Conservation (phyloP, 345 rosid genomes). For the Citrus hindsii region DNA sequence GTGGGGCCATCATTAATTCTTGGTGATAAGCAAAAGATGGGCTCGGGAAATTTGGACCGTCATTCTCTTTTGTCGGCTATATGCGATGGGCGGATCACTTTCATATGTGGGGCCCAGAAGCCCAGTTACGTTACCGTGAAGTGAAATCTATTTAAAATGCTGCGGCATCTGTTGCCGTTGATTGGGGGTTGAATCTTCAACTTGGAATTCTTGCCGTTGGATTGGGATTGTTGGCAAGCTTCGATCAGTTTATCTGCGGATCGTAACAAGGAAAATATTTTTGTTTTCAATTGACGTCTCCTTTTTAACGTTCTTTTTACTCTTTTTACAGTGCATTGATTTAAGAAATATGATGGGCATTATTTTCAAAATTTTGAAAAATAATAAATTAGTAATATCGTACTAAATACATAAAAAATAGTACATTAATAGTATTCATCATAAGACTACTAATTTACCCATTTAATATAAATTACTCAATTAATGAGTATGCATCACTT, state of each 20-base stretch:
- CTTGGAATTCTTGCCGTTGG: constrained; percentile 1
- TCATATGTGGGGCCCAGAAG: background rate
- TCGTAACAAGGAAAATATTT: background rate
- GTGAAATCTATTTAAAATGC: background rate
- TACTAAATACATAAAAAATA: no score
- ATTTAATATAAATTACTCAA: no score
- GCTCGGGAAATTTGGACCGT: background rate
- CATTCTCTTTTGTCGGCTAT: background rate
- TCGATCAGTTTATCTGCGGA: background rate
- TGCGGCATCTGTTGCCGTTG: background rate
- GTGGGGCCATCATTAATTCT: background rate
- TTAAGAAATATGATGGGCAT: background rate
- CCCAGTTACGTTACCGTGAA: background rate
- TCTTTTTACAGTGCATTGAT: background rate
- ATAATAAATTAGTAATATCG: background rate
- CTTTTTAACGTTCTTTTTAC: background rate
- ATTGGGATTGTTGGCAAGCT: background rate
- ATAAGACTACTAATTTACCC: no score
- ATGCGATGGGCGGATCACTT: background rate
- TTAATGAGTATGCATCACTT: no score
- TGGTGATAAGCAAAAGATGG: background rate
- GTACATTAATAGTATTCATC: no score
- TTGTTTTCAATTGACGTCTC: background rate
- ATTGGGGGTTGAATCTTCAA: background rate
- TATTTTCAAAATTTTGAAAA: background rate